phyloP scores from a whole-genome alignment of 2,329 filamentous ascomycete genomes.

The Neoscytalidium dimidiatum region DNA sequence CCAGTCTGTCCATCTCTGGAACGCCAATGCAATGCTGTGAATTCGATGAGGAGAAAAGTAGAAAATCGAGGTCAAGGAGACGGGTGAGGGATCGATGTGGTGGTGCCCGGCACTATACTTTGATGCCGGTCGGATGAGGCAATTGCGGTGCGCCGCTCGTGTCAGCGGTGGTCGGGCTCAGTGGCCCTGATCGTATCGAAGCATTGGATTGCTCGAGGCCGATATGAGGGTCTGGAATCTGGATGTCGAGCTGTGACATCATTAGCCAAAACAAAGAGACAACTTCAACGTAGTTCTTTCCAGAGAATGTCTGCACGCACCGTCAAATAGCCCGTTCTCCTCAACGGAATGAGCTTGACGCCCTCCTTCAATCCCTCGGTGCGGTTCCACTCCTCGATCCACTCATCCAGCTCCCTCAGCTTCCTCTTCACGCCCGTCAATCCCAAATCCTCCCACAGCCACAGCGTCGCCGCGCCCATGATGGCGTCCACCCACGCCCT shows the following conservation, averaged over 20 bases:
- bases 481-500: conserved; percentile 79
- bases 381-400: conserved; percentile 85
- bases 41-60: background rate
- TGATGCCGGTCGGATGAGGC: background rate
- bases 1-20: conserved; percentile 5
- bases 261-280: conserved; percentile 8
- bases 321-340: conserved; percentile 85
- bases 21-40: conserved; percentile 10
- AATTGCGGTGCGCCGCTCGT: background rate
- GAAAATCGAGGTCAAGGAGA: background rate
- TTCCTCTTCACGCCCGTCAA: conserved; percentile 73
- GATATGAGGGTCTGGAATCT: conserved; percentile 77
- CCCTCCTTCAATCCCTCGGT: conserved; percentile 60
- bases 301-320: conserved; percentile 48
- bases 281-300: background rate
- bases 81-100: background rate
- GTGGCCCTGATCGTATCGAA: conserved; percentile 5
- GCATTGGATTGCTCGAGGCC: conserved; percentile 30
- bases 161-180: background rate
- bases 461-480: conserved; percentile 81
- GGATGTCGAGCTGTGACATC: conserved; percentile 67
- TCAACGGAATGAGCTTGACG: conserved; percentile 75
- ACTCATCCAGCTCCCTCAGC: conserved; percentile 70
- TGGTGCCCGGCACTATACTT: background rate
- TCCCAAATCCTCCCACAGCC: conserved; percentile 92